Evolutionary conservation across 176 grass and related monocot genomes (phyloP), one percentile per base, ranked within the genome.

Genomic region (Aegilops bicornis): DNA sequence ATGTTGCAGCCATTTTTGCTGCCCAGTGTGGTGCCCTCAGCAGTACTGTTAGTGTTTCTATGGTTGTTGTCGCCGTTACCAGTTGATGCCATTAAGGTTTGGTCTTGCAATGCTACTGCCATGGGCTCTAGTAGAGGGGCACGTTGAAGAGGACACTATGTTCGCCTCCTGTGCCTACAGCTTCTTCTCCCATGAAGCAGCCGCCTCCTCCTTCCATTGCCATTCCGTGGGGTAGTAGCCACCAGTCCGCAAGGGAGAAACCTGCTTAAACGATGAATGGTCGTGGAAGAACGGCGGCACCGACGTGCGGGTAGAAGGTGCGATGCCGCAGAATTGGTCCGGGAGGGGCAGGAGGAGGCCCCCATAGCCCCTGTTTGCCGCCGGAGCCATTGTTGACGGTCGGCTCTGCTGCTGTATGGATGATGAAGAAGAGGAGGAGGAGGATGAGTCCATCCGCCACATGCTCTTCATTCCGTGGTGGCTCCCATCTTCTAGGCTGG

Each of bases 321-420:
- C 20, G 4, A 35, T 24, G 40, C 77, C 56, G 20, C 81, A 76
- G 22, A 90, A 61, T 63, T 81, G 88, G 62, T 91, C 88, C 0
- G 96, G 96, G 9, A 98, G 80, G 1, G 93, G 96, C n/a, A 96
- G 93, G 15, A 96, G 83, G 19, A 96, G 84, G 20, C 85, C 86
- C 8, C 94, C 93, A 11, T 91, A 92, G 65, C 82, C 75, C 62
- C 76, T 62, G 37, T 48, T 85, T 22, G 35, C 78, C 0, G 71
- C 86, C 15, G 80, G 24, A 29, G 73, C 35, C 11, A 80, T 13
- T 20, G 82, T 76, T 31, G 79, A 32, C 6, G 6, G 36, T 69
- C 74, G 52, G 58, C 77, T 84, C 29, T 88, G 43, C 24, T 75
- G 72, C 73, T 76, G 87, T 79, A 91, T 79, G 0, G 88, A 84